phyloP scores from a whole-genome alignment of 2,329 filamentous ascomycete species.

The Cladosporium sp. region DNA sequence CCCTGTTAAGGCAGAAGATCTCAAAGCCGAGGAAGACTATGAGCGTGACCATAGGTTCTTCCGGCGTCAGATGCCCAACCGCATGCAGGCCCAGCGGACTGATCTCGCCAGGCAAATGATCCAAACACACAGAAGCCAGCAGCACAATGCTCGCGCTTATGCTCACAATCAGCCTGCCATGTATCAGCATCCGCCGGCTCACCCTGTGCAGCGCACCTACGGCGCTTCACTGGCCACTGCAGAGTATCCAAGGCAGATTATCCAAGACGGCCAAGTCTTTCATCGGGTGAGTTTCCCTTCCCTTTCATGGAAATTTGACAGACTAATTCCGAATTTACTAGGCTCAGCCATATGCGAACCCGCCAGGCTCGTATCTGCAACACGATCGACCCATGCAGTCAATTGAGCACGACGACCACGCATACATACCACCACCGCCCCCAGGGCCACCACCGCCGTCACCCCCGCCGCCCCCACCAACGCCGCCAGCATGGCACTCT shows the following conservation, averaged over 20 bases:
- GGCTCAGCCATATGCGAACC: constrained; percentile 12
- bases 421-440: not conserved
- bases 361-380: constrained; percentile 7
- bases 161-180: not conserved
- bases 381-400: constrained; percentile 30
- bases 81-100: constrained; percentile 15
- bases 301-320: not conserved
- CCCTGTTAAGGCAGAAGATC: constrained; percentile 31
- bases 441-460: too few relatives aligned
- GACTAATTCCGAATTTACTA: not conserved
- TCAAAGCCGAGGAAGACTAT: constrained; percentile 34
- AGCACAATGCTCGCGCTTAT: constrained; percentile 2
- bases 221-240: not conserved
- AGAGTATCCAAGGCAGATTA: not conserved
- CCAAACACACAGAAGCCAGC: constrained; percentile 18
- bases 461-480: too few relatives aligned
- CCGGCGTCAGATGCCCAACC: not conserved
- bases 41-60: constrained; percentile 28
- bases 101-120: constrained; percentile 27
- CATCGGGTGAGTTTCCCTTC: not conserved
- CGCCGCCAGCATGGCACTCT: not conserved
- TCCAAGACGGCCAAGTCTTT: not conserved
- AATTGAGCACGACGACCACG: constrained; percentile 29
- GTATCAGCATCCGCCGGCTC: not conserved
- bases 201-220: not conserved